These are phyloP conservation scores for Populus hybrid DNA, from an alignment of 441 rosid genomes.

Conservation along the genomic window DNA sequence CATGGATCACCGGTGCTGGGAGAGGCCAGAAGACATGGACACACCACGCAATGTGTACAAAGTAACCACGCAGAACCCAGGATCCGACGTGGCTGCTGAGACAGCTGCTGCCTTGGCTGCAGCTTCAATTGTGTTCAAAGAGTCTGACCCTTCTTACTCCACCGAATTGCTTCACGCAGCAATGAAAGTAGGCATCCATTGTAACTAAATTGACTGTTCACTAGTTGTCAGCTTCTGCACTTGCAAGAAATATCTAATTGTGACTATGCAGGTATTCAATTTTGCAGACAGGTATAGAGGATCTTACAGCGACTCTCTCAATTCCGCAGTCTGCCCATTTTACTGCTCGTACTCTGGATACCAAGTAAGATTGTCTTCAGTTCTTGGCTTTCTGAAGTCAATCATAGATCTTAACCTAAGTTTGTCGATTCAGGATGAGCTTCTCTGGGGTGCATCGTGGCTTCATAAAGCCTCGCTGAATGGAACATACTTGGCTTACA, in stretches of 20 bases:
- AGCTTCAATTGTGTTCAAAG: constrained; percentile 64
- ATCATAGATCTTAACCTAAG: neutral
- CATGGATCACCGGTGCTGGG: constrained; percentile 44
- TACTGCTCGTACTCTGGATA: constrained; percentile 78
- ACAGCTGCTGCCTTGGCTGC: constrained; percentile 74
- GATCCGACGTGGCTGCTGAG: constrained; percentile 72
- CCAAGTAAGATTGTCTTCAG: constrained; percentile 31
- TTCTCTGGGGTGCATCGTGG: constrained; percentile 96
- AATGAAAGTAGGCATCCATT: constrained; percentile 29
- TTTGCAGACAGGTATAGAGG: constrained; percentile 68
- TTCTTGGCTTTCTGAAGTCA: neutral
- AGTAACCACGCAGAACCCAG: constrained; percentile 55
- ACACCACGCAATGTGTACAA: too few relatives aligned
- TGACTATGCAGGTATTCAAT: constrained; percentile 43
- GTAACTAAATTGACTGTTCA: neutral
- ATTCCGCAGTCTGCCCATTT: constrained; percentile 67
- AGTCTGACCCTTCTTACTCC: constrained; percentile 63
- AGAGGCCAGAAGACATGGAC: constrained; percentile 63
- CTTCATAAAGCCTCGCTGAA: constrained; percentile 67
- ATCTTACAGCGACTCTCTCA: constrained; percentile 61
- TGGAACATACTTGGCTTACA: constrained; percentile 49
- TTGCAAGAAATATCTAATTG: neutral
- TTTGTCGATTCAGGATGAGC: constrained; percentile 56
- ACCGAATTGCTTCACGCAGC: constrained; percentile 51
- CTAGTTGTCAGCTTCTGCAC: neutral